Conservation (phyloP, 148 eudicot genomes). For the Camellia granthamiana region DNA sequence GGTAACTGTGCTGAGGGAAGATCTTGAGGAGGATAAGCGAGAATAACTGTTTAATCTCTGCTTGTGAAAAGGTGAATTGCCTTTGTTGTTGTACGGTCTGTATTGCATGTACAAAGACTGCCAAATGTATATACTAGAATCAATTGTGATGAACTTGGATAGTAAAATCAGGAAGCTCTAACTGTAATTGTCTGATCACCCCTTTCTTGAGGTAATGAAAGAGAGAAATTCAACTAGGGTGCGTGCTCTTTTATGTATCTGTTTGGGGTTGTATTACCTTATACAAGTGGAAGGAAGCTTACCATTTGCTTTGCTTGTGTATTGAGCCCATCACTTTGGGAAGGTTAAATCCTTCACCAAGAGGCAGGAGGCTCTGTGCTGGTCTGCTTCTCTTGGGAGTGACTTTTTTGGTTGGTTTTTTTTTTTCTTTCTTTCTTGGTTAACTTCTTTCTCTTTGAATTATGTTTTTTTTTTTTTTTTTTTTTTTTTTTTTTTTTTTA, state of each 20-base stretch:
- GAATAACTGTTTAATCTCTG: slow-evolving; percentile 33
- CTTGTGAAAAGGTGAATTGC: slow-evolving; percentile 1
- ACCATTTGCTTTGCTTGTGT: neutral
- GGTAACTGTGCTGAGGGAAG: slow-evolving; percentile 57
- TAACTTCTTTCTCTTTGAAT: too few species aligned
- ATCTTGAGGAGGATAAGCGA: slow-evolving; percentile 81
- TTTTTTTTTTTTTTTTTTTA: too few species aligned
- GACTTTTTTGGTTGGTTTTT: too few species aligned
- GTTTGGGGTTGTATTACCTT: neutral
- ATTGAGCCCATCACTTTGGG: too few species aligned
- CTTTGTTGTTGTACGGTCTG: neutral
- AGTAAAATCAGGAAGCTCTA: neutral
- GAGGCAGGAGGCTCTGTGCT: too few species aligned
- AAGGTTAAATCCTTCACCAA: too few species aligned
- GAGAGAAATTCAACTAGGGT: neutral
- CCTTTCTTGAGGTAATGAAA: neutral
- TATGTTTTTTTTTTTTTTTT: too few species aligned
- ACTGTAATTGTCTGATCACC: neutral
- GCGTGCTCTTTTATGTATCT: neutral
- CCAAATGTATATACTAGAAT: neutral
- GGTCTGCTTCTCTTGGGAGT: too few species aligned
- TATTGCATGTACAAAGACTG: slow-evolving; percentile 3
- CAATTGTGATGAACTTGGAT: neutral
- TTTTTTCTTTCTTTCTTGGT: too few species aligned
- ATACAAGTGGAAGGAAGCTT: slow-evolving; percentile 6